These are phyloP conservation scores for Camellia japonica DNA, from an alignment of 148 eudicot species.

Conservation along the genomic window DNA sequence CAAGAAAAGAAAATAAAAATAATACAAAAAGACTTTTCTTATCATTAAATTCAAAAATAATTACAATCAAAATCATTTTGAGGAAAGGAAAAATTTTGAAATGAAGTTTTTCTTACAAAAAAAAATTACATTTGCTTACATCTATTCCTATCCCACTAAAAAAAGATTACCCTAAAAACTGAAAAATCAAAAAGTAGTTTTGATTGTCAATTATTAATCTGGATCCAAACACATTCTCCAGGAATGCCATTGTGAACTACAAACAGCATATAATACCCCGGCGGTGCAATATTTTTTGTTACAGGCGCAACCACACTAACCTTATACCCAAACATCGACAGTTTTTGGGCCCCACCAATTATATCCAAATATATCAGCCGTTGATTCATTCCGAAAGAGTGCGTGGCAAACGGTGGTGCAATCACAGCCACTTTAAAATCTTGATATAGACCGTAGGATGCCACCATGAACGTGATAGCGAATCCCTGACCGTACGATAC, in stretches of 20 bases:
- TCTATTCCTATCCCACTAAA: not conserved
- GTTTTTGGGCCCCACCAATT: slow-evolving; percentile 18
- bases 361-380: slow-evolving; percentile 41
- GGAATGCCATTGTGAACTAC: slow-evolving; percentile 70
- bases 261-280: slow-evolving; percentile 73
- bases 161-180: no score
- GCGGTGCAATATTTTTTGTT: slow-evolving; percentile 45
- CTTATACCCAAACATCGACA: slow-evolving; percentile 34
- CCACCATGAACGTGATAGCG: slow-evolving; percentile 26
- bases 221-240: slow-evolving; percentile 59
- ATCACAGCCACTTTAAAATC: slow-evolving; percentile 46
- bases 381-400: slow-evolving; percentile 76
- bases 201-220: slow-evolving; percentile 24
- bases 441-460: not conserved
- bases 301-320: slow-evolving; percentile 44
- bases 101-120: no score
- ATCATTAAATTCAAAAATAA: no score
- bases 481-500: slow-evolving; percentile 51
- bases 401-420: slow-evolving; percentile 68
- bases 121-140: not conserved
- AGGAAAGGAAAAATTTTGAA: no score
- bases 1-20: no score
- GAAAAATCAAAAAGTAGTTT: not conserved
- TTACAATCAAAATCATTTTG: no score
- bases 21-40: no score